Percentiles rank a stretch among this genome's conserved stretches.
These are phyloP conservation scores for Apiotrichum montevideense DNA, from an alignment of 1,284 basidiomycete species.

Conservation along the genomic window DNA sequence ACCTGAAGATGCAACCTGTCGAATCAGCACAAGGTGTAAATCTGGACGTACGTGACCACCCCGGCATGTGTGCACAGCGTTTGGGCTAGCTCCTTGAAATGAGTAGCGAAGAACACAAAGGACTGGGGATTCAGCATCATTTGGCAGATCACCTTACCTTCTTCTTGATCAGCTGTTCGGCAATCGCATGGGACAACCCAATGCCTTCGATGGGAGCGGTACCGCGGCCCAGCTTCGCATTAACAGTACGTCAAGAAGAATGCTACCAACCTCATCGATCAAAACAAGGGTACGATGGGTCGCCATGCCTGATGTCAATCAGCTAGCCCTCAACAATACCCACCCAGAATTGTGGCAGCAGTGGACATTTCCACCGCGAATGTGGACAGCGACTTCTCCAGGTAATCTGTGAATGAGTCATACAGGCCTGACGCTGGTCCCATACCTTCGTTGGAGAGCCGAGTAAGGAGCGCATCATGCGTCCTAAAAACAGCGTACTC, in stretches of 20 bases:
- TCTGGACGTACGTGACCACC: slow-evolving; percentile 20
- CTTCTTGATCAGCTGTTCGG: slow-evolving; percentile 69
- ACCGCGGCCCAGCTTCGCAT: slow-evolving; percentile 53
- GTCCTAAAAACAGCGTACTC: slow-evolving; percentile 80
- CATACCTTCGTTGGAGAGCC: slow-evolving; percentile 74
- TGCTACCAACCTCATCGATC: slow-evolving; percentile 75
- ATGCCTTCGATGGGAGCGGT: slow-evolving; percentile 80
- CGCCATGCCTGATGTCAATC: slow-evolving; percentile 57
- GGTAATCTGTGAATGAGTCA: slow-evolving; percentile 37
- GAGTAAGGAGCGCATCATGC: slow-evolving; percentile 74
- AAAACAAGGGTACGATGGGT: slow-evolving; percentile 67
- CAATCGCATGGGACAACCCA: slow-evolving; percentile 86
- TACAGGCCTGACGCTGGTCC: background rate
- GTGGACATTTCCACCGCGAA: slow-evolving; percentile 90
- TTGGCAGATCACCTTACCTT: slow-evolving; percentile 52
- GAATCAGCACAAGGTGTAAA: background rate
- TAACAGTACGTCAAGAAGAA: background rate
- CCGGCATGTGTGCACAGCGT: slow-evolving; percentile 34
- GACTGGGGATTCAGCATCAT: slow-evolving; percentile 49
- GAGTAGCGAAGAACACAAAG: slow-evolving; percentile 87
- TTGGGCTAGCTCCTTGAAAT: slow-evolving; percentile 40
- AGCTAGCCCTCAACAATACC: background rate
- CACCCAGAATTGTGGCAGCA: slow-evolving; percentile 78
- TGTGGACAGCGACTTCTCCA: slow-evolving; percentile 80
- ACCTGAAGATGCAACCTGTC: slow-evolving; percentile 71